These are phyloP conservation scores for Macrolepiota dolichaula DNA, from an alignment of 768 basidiomycete genomes.

Conservation along the genomic window DNA sequence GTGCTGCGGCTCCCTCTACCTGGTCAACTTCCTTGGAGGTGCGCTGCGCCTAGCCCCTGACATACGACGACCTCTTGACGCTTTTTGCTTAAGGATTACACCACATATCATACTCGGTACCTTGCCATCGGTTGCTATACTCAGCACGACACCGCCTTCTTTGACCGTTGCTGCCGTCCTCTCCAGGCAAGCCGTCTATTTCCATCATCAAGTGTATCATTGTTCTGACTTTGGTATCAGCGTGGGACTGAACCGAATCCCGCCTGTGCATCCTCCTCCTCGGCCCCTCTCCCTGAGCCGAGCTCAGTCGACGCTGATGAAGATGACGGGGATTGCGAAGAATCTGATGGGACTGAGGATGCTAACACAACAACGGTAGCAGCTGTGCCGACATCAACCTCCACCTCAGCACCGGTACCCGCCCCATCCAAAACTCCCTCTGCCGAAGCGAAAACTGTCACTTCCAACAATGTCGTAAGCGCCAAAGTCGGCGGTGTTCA, in stretches of 20 bases:
- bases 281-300: not conserved
- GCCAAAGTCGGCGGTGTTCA: conserved; percentile 19
- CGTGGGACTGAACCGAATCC: conserved; percentile 39
- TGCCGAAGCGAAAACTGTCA: conserved; percentile 14
- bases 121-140: conserved; percentile 46
- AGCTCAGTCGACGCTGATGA: conserved; percentile 24
- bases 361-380: conserved; percentile 10
- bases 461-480: not conserved
- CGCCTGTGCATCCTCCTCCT: conserved; percentile 33
- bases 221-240: conserved; percentile 25
- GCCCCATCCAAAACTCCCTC: conserved; percentile 16
- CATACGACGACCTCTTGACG: conserved; percentile 7
- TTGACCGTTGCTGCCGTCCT: conserved; percentile 70
- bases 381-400: not conserved
- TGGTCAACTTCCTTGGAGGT: conserved; percentile 50
- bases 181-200: conserved; percentile 43
- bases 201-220: not conserved
- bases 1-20: conserved; percentile 31
- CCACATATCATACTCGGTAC: conserved; percentile 60
- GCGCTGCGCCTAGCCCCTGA: not conserved
- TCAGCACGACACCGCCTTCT: conserved; percentile 53
- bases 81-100: conserved; percentile 39
- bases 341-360: conserved; percentile 22
- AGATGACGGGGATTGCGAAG: conserved; percentile 27
- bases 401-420: conserved; percentile 18